Evolutionary conservation across 129 eudicot species (phyloP).

Genomic region (Apium graveolens): DNA sequence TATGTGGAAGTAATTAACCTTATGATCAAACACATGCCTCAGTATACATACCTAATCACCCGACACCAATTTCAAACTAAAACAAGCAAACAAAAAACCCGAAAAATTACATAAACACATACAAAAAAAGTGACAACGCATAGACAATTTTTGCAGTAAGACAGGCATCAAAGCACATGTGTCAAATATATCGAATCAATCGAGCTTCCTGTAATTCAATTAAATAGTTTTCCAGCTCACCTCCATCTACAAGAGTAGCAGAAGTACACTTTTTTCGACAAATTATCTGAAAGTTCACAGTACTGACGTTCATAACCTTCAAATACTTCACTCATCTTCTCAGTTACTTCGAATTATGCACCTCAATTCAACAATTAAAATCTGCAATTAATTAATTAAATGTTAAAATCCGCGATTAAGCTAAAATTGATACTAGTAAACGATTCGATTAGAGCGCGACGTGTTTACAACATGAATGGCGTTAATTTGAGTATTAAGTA

Average conservation of each 20-base stretch:
- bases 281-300: constrained; percentile 59
- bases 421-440: background rate
- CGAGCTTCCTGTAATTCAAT: background rate
- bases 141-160: background rate
- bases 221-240: constrained; percentile 10
- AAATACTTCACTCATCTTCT: constrained; percentile 48
- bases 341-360: background rate
- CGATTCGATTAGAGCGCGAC: background rate
- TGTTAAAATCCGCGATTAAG: background rate
- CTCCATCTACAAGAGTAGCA: constrained; percentile 42
- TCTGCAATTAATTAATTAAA: background rate
- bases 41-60: background rate
- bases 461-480: background rate
- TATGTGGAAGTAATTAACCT: background rate
- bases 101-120: background rate
- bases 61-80: background rate
- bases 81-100: background rate
- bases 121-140: background rate
- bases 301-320: constrained; percentile 71
- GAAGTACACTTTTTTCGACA: constrained; percentile 53
- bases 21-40: background rate
- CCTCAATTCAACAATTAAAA: background rate
- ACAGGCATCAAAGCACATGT: background rate
- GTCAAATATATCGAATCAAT: background rate
- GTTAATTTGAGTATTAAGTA: background rate